Evolutionary conservation across 805 yeast species (phyloP), one percentile per base, ranked within the genome.

Genomic region (Wickerhamomyces pijperi): DNA sequence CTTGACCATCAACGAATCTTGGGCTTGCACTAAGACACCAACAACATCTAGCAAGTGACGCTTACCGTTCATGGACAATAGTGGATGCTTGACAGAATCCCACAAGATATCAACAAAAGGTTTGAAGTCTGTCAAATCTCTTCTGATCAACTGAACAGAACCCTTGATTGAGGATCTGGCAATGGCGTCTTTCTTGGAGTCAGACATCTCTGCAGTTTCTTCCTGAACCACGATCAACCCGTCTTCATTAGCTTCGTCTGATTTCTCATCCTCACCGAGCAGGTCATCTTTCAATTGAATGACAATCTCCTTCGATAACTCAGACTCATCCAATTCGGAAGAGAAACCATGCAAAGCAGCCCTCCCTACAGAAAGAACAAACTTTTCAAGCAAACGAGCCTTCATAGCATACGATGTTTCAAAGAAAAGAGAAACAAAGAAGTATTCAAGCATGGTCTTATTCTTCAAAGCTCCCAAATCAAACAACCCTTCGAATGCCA

Each of bases 381-480:
- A 62, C 0, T 62, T 59, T 3, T 58, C 60, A 2, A 77, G 56
- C 40, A 85, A 50, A 12, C 70, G 65, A 18, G 63, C 60, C 36
- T 76, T 69, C 32, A 86, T 59, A 37, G 65, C 66, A 2, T 68
- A 59, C 1, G 82, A 72, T 2, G 65, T 61, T 32, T 81, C 88
- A 28, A 79, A 61, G 20, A 76, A 64, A 37, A 77, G 54, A 0
- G 74, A 58, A 21, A 73, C 65, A 47, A 84, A 75, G 42, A 78
- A 74, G 48, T 83, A 83, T 16, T 68, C 61, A 44, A 87, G 53
- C 3, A 87, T 64, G 23, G 65, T 63, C 13, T 64, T 56, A 49
- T 84, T 83, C 42, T 77, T 78, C 45, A 88, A 57, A 1, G 92
- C 96, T 17, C 97, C 96, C 36, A 84, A 60, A 4, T 70, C 48